These are phyloP conservation scores for Heritiera fomes DNA, from an alignment of 345 rosid species.

Conservation along the genomic window DNA sequence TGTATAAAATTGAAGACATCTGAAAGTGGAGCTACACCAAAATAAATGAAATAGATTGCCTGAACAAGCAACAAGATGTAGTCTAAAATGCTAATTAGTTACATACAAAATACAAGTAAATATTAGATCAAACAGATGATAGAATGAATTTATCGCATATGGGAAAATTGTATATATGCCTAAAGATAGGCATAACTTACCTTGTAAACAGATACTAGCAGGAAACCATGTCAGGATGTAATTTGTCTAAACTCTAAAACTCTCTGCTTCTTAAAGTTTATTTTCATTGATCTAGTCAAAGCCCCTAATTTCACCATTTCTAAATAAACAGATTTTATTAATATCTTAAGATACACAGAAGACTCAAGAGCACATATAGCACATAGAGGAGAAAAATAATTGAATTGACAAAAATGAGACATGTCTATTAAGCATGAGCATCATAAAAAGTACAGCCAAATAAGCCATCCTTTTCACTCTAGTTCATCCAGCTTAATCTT, in stretches of 20 bases:
- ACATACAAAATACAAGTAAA: background rate
- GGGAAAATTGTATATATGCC: background rate
- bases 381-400: background rate
- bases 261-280: background rate
- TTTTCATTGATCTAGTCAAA: background rate
- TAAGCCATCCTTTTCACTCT: constrained; percentile 30
- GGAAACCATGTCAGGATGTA: background rate
- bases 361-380: background rate
- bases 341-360: background rate
- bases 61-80: no score
- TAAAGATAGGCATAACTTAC: background rate
- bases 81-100: no score
- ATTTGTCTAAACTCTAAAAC: background rate
- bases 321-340: background rate
- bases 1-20: background rate
- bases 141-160: no score
- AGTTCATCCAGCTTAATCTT: constrained; percentile 73
- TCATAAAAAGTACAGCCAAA: background rate
- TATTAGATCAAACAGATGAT: background rate
- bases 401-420: background rate
- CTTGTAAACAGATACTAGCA: background rate
- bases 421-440: background rate
- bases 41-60: no score
- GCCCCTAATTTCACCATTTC: background rate
- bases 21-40: no score